phyloP scores from a whole-genome alignment of 495 filamentous ascomycete species.

The Xylaria cubensis region DNA sequence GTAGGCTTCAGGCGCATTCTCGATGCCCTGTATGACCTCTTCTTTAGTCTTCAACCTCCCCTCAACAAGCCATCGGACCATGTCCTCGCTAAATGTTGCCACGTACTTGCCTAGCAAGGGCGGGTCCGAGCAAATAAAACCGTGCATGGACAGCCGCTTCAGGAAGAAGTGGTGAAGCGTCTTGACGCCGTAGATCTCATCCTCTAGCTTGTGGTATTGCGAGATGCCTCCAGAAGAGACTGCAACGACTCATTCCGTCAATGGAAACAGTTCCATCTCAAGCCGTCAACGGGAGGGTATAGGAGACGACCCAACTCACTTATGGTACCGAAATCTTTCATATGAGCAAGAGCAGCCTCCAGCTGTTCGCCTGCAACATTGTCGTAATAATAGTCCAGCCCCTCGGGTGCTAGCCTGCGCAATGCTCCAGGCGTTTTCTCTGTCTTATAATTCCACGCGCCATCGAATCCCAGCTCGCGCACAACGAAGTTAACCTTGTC shows the following conservation, averaged over 20 bases:
- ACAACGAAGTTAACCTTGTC: slow-evolving; percentile 65
- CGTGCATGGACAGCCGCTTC: slow-evolving; percentile 55
- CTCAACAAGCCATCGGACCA: slow-evolving; percentile 77
- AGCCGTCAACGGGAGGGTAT: no score
- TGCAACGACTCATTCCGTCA: not conserved
- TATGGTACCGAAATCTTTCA: slow-evolving; percentile 71
- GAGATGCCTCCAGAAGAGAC: slow-evolving; percentile 56
- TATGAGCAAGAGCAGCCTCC: slow-evolving; percentile 66
- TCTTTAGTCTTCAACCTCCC: slow-evolving; percentile 71
- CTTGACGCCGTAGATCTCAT: slow-evolving; percentile 66
- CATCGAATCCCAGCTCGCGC: slow-evolving; percentile 64
- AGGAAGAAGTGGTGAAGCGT: slow-evolving; percentile 59
- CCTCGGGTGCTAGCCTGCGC: slow-evolving; percentile 69
- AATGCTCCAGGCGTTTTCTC: slow-evolving; percentile 68
- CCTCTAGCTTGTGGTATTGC: slow-evolving; percentile 67
- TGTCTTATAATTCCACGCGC: slow-evolving; percentile 64
- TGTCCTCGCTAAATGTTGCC: slow-evolving; percentile 72
- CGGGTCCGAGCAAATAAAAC: slow-evolving; percentile 67
- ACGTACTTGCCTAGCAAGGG: slow-evolving; percentile 68
- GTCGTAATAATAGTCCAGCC: slow-evolving; percentile 85
- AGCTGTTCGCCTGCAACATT: slow-evolving; percentile 83
- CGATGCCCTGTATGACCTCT: slow-evolving; percentile 72
- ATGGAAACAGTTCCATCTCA: no score
- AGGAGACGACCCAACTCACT: slow-evolving; percentile 3
- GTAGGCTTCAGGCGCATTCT: slow-evolving; percentile 71